Base-by-base conservation (phyloP, 2,329 filamentous ascomycete genomes). In the Zasmidium angulare region DNA sequence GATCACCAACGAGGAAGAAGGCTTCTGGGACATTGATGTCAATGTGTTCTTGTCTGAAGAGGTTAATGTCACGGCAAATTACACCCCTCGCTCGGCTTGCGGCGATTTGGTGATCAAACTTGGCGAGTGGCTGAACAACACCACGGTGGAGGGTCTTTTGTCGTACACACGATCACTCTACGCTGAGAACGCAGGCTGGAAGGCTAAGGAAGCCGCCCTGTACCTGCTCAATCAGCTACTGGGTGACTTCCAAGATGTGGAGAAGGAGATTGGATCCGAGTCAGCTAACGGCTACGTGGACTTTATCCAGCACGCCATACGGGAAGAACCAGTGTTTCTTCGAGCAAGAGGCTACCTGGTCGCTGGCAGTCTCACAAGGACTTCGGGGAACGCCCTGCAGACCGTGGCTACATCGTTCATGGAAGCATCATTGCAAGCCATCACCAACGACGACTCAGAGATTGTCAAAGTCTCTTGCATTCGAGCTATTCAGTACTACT, bases 21-120 rank as follows among this genome's bases (percentile, higher is more conserved):
- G 90, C 7, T 78, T 99, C 10, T 99, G 95, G 95, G 91, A 97
- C 68, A 91, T 97, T 63, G 95, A 99, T 74, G 89, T 96, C 66
- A 98, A 96, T 59, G 84, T 99, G 1, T 99, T 96, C 76, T 82
- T 99, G 50, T 93, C 92, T 0, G 95, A 99, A 75, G 93, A 98
- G 77, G 93, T 91, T 1, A 93, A 92, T 1, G 89, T 97, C 19
- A 96, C 92, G 12, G 90, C 93, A 29, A 98, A 98, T 75, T 99
- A 98, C 77, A 97, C 95, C 0, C 90, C 95, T 14, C 87, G 95
- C 66, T 96, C 91, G 19, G 95, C 93, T 46, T 95, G 91, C 64
- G 93, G 92, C 51, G 95, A 98, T 73, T 80, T 99, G 51, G 83
- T 96, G 24, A 92, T 96, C 76, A 97, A 96, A 77, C 81, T 96